Percentiles rank a stretch among this genome's conserved stretches.
Evolutionary conservation across 768 basidiomycete species (phyloP).

Genomic region (Pholiota microspora): DNA sequence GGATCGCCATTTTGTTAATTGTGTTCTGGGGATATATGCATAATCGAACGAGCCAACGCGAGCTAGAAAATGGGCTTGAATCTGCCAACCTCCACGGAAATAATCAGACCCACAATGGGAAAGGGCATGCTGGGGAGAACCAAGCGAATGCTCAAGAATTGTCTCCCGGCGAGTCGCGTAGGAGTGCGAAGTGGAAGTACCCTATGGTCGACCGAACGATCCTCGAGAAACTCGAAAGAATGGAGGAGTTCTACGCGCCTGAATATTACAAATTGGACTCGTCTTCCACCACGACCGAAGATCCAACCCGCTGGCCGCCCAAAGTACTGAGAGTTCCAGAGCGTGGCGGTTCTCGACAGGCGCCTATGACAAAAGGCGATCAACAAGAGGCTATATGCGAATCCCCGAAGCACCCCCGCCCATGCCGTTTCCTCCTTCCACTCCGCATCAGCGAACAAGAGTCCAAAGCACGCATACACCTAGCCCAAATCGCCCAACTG

Average conservation of each 20-base stretch:
- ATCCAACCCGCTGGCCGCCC: constrained; percentile 1
- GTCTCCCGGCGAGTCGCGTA: not conserved
- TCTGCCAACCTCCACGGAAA: not conserved
- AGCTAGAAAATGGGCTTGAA: not conserved
- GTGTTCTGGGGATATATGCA: not conserved
- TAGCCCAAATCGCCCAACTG: constrained; percentile 50
- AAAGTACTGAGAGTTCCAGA: constrained; percentile 7
- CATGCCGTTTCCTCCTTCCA: constrained; percentile 49
- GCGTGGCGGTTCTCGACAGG: not conserved
- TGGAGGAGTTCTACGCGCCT: constrained; percentile 13
- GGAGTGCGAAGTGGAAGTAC: constrained; percentile 9
- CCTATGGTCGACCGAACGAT: constrained; percentile 19
- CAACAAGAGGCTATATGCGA: constrained; percentile 12
- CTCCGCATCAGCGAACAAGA: constrained; percentile 55
- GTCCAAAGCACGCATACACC: constrained; percentile 54
- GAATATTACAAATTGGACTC: constrained; percentile 8
- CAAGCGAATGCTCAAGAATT: not conserved
- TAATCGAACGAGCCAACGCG: not conserved
- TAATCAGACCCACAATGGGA: not conserved
- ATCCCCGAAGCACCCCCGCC: constrained; percentile 13
- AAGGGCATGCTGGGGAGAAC: too few relatives aligned
- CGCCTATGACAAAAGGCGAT: not conserved
- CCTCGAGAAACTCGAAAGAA: constrained; percentile 17
- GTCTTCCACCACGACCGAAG: constrained; percentile 9
- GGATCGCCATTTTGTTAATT: not conserved